Base-by-base conservation (phyloP, 1,284 basidiomycete species). In the Boletus smithii region DNA sequence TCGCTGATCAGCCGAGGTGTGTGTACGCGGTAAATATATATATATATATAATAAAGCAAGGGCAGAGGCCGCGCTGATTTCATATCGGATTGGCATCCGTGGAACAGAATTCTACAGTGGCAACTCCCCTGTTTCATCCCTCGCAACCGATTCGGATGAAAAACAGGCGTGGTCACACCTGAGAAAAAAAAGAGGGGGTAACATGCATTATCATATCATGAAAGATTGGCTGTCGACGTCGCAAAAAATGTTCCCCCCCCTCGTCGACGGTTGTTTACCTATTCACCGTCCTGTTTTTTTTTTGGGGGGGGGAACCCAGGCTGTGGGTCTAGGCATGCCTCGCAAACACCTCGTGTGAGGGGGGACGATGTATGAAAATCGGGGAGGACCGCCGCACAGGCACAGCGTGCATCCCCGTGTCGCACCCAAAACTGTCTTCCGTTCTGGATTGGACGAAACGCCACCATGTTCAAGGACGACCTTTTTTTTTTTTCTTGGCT, bases 261-360 rank as follows among this genome's bases (percentile, higher is more conserved):
- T n/a, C n/a, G n/a, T n/a, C n/a, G n/a, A n/a, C n/a, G n/a, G n/a
- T n/a, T n/a, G n/a, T n/a, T n/a, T n/a, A n/a, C n/a, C n/a, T n/a
- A n/a, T n/a, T n/a, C n/a, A n/a, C n/a, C n/a, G n/a, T n/a, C n/a
- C n/a, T n/a, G n/a, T n/a, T n/a, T n/a, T n/a, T n/a, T n/a, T n/a
- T n/a, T n/a, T n/a, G n/a, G n/a, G n/a, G n/a, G n/a, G n/a, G n/a
- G n/a, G n/a, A n/a, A n/a, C n/a, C n/a, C n/a, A n/a, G n/a, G n/a
- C n/a, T n/a, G 39, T 39, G 24, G 37, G 33, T 44, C 46, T 24
- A 46, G 49, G 14, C 55, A 44, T 18, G 45, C 57, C 51, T 60
- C 56, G 37, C 54, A 63, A 62, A 27, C 6, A 23, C 59, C 58
- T 49, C 61, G 48, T 64, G 50, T 44, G 56, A 17, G 35, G 31